Base-by-base conservation (phyloP, 2,329 filamentous ascomycete genomes). In the Ophiocordyceps camponoti-leonardi region DNA sequence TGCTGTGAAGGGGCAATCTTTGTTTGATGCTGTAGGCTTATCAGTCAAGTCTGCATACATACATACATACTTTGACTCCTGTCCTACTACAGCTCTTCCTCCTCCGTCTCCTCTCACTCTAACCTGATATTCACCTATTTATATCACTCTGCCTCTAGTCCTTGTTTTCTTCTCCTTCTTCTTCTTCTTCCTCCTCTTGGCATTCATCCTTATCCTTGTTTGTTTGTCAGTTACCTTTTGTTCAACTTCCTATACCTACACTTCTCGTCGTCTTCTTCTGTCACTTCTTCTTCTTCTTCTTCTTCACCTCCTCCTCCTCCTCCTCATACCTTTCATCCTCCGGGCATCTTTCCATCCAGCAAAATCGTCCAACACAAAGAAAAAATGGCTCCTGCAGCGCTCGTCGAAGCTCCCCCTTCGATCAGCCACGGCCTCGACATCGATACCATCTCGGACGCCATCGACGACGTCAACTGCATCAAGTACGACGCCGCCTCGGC, bases 401-500 rank as follows among this genome's bases (percentile, higher is more conserved):
- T 55, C 37, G 26, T 46, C 18, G 52, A 54, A 48, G 49, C 45
- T 55, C 18, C 37, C 11, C 18, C 37, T 20, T 40, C 37, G n/a
- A 19, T 40, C 18, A 18, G 58, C 39, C 51, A 56, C 44, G 57
- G 54, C 40, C 64, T 77, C 41, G 71, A 74, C 52, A 65, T 66
- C 40, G 71, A 74, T 52, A 65, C 66, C 50, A 58, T 66, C 52
- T 72, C 74, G 46, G 73, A 65, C 52, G 55, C 59, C 54, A 59
- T 65, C 41, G 62, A 77, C 56, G 62, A 67, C n/a, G 67, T 76
- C 57, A 75, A 77, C 57, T 61, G 67, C 43, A 61, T 73, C 51
- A 73, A 72, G 54, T 68, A 64, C 56, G 63, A 67, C 53, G 51
- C 56, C 7, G 51, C 69, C 49, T 82, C 82, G 48, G 67, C 80